Evolutionary conservation across 805 yeast genomes (phyloP), one percentile per base, ranked within the genome.

Genomic region (Metschnikowia rubicola): DNA sequence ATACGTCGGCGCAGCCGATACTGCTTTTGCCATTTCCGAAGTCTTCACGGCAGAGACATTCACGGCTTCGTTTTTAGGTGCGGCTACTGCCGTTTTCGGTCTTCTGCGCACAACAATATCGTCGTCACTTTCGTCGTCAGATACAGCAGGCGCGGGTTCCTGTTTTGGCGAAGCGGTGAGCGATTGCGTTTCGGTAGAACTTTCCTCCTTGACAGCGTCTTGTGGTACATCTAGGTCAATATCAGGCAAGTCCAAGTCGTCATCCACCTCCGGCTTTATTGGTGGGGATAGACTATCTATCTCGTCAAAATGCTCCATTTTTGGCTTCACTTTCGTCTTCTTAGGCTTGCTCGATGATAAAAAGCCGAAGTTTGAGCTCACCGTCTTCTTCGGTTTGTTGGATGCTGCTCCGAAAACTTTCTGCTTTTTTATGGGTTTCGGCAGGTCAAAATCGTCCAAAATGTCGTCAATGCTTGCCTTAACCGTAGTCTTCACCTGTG

Each of bases 81-180:
- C 70, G 1, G 71, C 75, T 3, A 77, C 66, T 0, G 72, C 71
- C 54, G 79, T 67, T 38, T 79, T 82, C 58, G 80, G 73, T 57
- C 77, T 73, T 4, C 79, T 67, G 30, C 80, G 71, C 11, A 80
- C 69, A n/a, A 80, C 66, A 15, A 82, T 80, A 34, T 82, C 88
- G 12, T 82, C 87, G 2, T 78, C 78, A 9, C 69, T 77, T 8
- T 52, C 60, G 11, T 48, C 75, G 37, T 53, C 43, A 9, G 35
- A 33, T 3, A 39, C 47, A 53, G 35, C 41, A 3, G 7, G 15
- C 8, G 11, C 8, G 2, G 26, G 10, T 39, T 28, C 46, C 8
- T 17, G 15, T 30, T 35, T 35, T 17, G 35, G 35, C 10, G 39
- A 17, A 30, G 29, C 33, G 12, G 39, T 37, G 30, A 35, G 26